Evolutionary conservation across 768 basidiomycete genomes (phyloP), one percentile per base, ranked within the genome.

Genomic region (Trametes gibbosa): DNA sequence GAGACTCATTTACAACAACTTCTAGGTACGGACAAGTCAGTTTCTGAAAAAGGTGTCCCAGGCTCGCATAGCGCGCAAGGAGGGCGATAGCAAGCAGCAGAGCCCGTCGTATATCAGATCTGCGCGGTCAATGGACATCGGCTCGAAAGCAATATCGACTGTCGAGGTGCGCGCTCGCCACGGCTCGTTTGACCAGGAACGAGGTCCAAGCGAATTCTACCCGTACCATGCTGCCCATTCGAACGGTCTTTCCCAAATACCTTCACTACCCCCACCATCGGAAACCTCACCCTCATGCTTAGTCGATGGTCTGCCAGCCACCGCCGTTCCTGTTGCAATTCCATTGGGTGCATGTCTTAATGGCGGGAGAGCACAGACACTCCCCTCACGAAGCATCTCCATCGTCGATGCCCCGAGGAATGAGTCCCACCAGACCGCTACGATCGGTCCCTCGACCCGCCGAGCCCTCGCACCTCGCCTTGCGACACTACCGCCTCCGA

Each of bases 401-500:
- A 45, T 50, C 27, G 6, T 42, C 5, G 46, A 41, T 8, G 35
- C 39, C 3, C 42, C 41, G 2, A 45, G 29, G 27, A 29, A 27
- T 17, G 50, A 41, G 6, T 17, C 34, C 6, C n/a, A 32, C 5
- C 50, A 48, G 34, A 39, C 50, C 6, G 48, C 43, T 1, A 56
- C 47, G 13, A n/a, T 50, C 5, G 37, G 35, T 24, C 23, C 39
- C 25, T 9, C 58, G 25, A 32, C 50, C 10, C 59, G 56, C 49
- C 42, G 64, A 14, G 56, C 59, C 17, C 48, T 68, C 13, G 63
- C 65, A 25, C 67, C 65, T 0, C 66, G 68, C 7, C 69, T 71
- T 19, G 68, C 69, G 43, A 70, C 70, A 3, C 61, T 70, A 13
- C 70, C 69, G 1, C 67, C 70, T 2, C 68, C 70, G 1, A 64